Base-by-base conservation (phyloP, 202 grass and related monocot species). In the Zizania palustris region DNA sequence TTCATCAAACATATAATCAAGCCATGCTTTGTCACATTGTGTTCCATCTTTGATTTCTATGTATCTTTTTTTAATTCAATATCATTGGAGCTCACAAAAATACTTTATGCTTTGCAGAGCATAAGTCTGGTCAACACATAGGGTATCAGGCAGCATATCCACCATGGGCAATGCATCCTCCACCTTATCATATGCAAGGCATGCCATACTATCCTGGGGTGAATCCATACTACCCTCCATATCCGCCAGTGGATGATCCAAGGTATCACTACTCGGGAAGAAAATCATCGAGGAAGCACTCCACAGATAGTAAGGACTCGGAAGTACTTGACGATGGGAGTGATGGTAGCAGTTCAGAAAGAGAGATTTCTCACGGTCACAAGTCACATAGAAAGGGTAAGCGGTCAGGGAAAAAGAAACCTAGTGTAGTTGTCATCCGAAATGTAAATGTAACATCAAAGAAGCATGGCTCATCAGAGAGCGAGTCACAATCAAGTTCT, bases 401-500 rank as follows among this genome's bases (percentile, higher is more conserved):
- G 65, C 74, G 45, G 2, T 90, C 90, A 43, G 88, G 92, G 73
- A 99, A 90, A 83, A 99, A 93, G 72, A 95, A 95, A 56, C 76
- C 89, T 49, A 84, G 83, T 83, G 77, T 92, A 56, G 87, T 92
- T 82, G 87, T 98, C 39, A 92, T 92, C 45, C 71, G 75, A 18
- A 98, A 95, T 87, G 82, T 92, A 48, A 98, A 98, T 86, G 85
- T 92, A 59, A 92, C 75, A 61, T 90, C 95, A 60, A 99, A 71
- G 77, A 99, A 85, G 59, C 77, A 89, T 76, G 81, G 72, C 40
- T 80, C 81, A 73, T 95, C 85, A 5, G 89, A 85, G 78, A 90
- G 81, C 3, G 87, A 84, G 46, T 92, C 92, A 1, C 79, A 82
- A 19, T 93, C 78, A 69, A 75, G 73, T 82, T 93, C 89, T 83